These are phyloP conservation scores for Boletus huronensis DNA, from an alignment of 768 basidiomycete species.

Conservation along the genomic window DNA sequence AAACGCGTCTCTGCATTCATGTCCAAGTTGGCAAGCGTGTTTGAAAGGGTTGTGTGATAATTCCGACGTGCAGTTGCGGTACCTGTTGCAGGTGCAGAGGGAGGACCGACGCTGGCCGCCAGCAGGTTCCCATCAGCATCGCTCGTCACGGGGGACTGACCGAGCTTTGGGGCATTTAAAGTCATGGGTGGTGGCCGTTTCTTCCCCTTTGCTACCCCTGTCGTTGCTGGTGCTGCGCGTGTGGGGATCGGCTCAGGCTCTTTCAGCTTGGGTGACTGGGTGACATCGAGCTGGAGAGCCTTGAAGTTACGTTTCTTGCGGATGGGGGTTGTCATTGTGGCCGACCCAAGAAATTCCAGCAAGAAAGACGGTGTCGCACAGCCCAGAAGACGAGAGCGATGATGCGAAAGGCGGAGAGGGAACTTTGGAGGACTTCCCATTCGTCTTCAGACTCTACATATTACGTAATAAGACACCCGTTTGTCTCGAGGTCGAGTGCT, in stretches of 20 bases:
- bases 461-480: conserved; percentile 20
- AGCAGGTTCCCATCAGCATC: conserved; percentile 43
- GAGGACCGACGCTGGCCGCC: conserved; percentile 44
- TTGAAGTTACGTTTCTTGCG: conserved; percentile 95
- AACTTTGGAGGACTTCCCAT: conserved; percentile 9
- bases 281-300: conserved; percentile 69
- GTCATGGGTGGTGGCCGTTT: conserved; percentile 83
- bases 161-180: conserved; percentile 66
- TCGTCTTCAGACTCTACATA: conserved; percentile 1
- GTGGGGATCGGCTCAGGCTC: conserved; percentile 44
- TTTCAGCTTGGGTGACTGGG: conserved; percentile 38
- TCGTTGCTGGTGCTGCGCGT: conserved; percentile 43
- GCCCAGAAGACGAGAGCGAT: conserved; percentile 7
- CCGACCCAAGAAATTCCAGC: conserved; percentile 1
- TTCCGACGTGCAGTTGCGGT: conserved; percentile 56
- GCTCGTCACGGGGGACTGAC: conserved; percentile 31
- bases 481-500: not conserved
- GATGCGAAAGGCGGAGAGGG: conserved; percentile 15
- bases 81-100: conserved; percentile 51
- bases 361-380: conserved; percentile 2
- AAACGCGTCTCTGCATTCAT: conserved; percentile 82
- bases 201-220: conserved; percentile 47
- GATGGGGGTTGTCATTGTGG: conserved; percentile 52
- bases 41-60: conserved; percentile 77
- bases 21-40: conserved; percentile 82